phyloP scores from a whole-genome alignment of 1,284 basidiomycete genomes.

The Ganoderma multipileum region DNA sequence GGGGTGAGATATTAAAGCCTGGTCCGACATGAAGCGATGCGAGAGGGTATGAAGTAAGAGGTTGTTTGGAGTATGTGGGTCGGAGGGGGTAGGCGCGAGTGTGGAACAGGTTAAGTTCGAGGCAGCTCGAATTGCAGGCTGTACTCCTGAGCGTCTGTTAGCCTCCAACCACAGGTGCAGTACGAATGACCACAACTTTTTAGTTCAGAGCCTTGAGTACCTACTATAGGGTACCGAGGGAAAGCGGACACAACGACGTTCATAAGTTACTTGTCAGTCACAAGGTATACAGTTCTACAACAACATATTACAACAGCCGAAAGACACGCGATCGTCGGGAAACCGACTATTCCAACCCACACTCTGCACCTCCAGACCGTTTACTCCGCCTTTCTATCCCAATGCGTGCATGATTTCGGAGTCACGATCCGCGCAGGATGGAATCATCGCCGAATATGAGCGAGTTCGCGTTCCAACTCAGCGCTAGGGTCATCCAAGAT shows the following conservation, averaged over 20 bases:
- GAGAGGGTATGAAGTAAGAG: neutral
- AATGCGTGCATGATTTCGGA: neutral
- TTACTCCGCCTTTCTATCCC: neutral
- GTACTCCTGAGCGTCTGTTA: too few species aligned
- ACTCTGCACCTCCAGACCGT: neutral
- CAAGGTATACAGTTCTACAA: constrained; percentile 15
- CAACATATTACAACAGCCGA: neutral
- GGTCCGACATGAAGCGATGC: neutral
- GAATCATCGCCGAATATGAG: constrained; percentile 46
- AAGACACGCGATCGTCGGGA: neutral
- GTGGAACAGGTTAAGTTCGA: neutral
- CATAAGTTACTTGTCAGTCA: constrained; percentile 15
- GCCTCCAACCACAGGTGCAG: too few species aligned
- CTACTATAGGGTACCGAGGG: too few species aligned
- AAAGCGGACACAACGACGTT: too few species aligned
- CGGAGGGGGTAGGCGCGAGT: neutral
- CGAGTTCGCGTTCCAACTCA: constrained; percentile 86
- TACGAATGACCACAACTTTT: too few species aligned
- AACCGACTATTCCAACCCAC: constrained; percentile 4
- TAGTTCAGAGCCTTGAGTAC: too few species aligned
- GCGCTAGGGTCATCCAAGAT: constrained; percentile 87
- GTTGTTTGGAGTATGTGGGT: neutral
- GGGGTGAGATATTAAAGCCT: constrained; percentile 13
- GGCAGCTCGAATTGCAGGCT: too few species aligned
- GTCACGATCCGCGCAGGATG: neutral